phyloP scores from a whole-genome alignment of 345 rosid genomes.

The Psidium guajava region DNA sequence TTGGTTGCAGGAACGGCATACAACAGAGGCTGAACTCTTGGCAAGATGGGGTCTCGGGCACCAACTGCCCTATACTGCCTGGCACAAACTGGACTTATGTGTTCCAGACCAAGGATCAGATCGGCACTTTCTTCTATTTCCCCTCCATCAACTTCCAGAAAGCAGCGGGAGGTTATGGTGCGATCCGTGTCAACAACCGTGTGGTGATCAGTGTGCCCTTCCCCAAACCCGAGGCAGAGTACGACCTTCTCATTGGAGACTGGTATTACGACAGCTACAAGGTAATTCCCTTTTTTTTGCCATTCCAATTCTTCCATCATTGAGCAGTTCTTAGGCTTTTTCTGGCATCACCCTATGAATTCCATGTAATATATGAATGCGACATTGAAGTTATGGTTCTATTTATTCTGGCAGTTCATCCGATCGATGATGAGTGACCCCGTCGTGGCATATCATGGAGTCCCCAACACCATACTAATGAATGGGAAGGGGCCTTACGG shows the following conservation, averaged over 20 bases:
- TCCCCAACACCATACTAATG: slow-evolving; percentile 23
- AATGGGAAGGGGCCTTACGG: slow-evolving; percentile 41
- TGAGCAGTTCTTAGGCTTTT: neutral
- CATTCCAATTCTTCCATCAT: neutral
- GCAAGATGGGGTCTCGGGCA: slow-evolving; percentile 49
- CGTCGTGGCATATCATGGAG: neutral
- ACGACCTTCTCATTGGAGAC: slow-evolving; percentile 47
- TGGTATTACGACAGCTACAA: slow-evolving; percentile 24
- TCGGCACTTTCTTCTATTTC: slow-evolving; percentile 40
- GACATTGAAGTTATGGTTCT: neutral
- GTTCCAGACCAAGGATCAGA: slow-evolving; percentile 54
- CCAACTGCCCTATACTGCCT: slow-evolving; percentile 57
- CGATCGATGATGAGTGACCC: slow-evolving; percentile 7
- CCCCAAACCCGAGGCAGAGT: slow-evolving; percentile 40
- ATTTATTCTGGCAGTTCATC: slow-evolving; percentile 7
- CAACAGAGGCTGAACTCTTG: slow-evolving; percentile 53
- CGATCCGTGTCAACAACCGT: slow-evolving; percentile 36
- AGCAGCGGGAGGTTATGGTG: slow-evolving; percentile 45
- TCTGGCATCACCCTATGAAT: neutral
- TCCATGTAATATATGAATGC: neutral
- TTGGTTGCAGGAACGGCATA: slow-evolving; percentile 35
- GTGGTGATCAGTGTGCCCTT: slow-evolving; percentile 31
- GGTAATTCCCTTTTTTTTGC: slow-evolving; percentile 3
- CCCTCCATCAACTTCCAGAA: slow-evolving; percentile 45
- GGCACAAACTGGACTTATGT: slow-evolving; percentile 42